phyloP scores from a whole-genome alignment of 495 filamentous ascomycete genomes.

The Hamigera avellanea region DNA sequence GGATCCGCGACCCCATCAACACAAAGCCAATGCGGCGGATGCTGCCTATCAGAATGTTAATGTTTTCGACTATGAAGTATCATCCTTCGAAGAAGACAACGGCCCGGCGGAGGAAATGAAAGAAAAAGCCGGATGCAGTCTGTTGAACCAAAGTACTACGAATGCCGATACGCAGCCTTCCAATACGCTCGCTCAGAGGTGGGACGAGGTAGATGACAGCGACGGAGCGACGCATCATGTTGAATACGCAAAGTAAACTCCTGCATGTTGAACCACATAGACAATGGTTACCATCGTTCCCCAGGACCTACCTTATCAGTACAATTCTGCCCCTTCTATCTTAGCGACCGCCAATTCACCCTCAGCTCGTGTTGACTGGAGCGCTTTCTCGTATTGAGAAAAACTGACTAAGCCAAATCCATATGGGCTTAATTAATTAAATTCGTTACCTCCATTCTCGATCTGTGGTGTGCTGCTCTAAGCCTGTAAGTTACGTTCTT shows the following conservation, averaged over 20 bases:
- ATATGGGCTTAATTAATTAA: too few relatives aligned
- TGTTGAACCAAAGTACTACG: slow-evolving; percentile 12
- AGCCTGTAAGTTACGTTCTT: too few relatives aligned
- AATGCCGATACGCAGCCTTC: slow-evolving; percentile 2
- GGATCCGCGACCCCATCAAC: background rate
- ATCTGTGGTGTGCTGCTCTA: too few relatives aligned
- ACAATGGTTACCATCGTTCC: too few relatives aligned
- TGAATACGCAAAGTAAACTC: slow-evolving; percentile 3
- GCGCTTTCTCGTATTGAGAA: too few relatives aligned
- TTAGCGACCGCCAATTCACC: too few relatives aligned
- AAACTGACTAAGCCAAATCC: too few relatives aligned
- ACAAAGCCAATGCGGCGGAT: background rate
- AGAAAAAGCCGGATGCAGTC: slow-evolving; percentile 15
- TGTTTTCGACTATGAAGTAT: slow-evolving; percentile 33
- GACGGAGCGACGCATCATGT: slow-evolving; percentile 8
- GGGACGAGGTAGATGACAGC: slow-evolving; percentile 5
- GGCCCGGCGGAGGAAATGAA: slow-evolving; percentile 26
- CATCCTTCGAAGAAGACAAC: slow-evolving; percentile 20
- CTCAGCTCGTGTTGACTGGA: too few relatives aligned
- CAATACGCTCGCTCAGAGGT: slow-evolving; percentile 1
- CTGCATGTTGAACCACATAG: too few relatives aligned
- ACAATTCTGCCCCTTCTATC: too few relatives aligned
- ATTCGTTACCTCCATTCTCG: too few relatives aligned
- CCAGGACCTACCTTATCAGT: too few relatives aligned
- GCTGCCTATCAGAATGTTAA: slow-evolving; percentile 17